Percentiles rank a stretch among this genome's conserved stretches.
phyloP scores from a whole-genome alignment of 1,139 yeast species.

The Yamadazyma dendronema region DNA sequence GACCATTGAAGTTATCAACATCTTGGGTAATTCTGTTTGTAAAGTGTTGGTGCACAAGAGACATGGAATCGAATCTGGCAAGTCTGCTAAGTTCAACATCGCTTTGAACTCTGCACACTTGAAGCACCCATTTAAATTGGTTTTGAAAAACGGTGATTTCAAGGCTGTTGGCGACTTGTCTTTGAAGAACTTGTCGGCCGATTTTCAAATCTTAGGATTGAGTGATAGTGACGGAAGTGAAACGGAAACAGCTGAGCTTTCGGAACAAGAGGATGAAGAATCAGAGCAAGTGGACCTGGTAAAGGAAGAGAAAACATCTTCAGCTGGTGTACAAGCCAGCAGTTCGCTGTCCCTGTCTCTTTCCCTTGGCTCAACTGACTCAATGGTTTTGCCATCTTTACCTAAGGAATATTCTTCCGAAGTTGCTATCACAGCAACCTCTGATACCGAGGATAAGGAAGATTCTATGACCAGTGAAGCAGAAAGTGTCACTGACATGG shows the following conservation, averaged over 20 bases:
- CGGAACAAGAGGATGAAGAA: no score
- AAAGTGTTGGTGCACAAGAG: conserved; percentile 29
- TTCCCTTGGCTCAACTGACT: conserved; percentile 23
- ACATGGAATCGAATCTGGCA: conserved; percentile 33
- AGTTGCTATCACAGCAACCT: conserved; percentile 24
- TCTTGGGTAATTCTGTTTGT: conserved; percentile 27
- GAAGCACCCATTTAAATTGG: conserved; percentile 33
- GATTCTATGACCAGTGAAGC: conserved; percentile 15
- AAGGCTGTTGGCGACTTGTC: conserved; percentile 23
- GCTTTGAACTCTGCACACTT: conserved; percentile 31
- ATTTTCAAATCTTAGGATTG: conserved; percentile 9
- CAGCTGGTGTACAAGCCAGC: no score
- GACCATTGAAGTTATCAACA: conserved; percentile 30
- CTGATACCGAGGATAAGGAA: conserved; percentile 7
- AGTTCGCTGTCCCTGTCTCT: no score
- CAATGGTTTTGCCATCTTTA: conserved; percentile 36
- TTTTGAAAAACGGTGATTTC: conserved; percentile 23
- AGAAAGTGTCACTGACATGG: conserved; percentile 20
- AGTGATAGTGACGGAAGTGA: not conserved
- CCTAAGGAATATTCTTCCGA: conserved; percentile 28
- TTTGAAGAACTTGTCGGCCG: conserved; percentile 25
- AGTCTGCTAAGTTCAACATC: conserved; percentile 34
- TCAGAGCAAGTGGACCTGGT: no score
- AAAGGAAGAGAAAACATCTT: no score
- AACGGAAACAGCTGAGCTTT: no score